Conservation (phyloP, 495 filamentous ascomycete genomes). For the Penicillium longicatenatum region DNA sequence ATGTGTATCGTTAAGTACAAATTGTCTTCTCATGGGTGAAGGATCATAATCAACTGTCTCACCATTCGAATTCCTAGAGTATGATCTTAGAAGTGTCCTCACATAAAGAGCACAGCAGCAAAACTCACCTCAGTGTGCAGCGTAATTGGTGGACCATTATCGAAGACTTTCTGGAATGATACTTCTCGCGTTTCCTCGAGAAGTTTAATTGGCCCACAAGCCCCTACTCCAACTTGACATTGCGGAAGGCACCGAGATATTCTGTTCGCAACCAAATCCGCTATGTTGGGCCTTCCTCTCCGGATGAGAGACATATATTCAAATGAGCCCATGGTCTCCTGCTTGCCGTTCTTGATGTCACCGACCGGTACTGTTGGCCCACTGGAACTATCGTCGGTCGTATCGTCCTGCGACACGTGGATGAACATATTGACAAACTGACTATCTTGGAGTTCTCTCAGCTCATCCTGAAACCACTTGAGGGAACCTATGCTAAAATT, state of each 20-base stretch:
- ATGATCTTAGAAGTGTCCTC: not conserved
- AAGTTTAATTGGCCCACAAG: slow-evolving; percentile 18
- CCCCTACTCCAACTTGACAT: slow-evolving; percentile 14
- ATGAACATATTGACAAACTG: slow-evolving; percentile 13
- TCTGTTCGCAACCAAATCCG: slow-evolving; percentile 3
- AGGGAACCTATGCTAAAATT: slow-evolving; percentile 8
- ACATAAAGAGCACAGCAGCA: not conserved
- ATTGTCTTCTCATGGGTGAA: too few species aligned
- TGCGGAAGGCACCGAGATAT: not conserved
- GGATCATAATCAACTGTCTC: not conserved
- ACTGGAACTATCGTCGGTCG: not conserved
- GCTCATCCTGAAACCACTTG: slow-evolving; percentile 19
- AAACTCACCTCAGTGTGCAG: slow-evolving; percentile 19
- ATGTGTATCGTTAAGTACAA: too few species aligned
- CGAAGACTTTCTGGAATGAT: slow-evolving; percentile 1
- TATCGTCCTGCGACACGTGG: slow-evolving; percentile 10
- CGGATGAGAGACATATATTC: not conserved
- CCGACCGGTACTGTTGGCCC: not conserved
- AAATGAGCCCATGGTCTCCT: not conserved
- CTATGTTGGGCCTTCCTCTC: slow-evolving; percentile 16
- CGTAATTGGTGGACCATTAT: slow-evolving; percentile 17
- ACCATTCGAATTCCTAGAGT: slow-evolving; percentile 15
- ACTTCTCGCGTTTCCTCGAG: slow-evolving; percentile 9
- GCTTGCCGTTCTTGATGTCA: slow-evolving; percentile 11
- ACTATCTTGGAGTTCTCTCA: slow-evolving; percentile 14